A percentile compares a stretch with the other conserved stretches of the same genome.
Evolutionary conservation across 139 green algal genomes (phyloP).

Genomic region (Picochlorum sp.): DNA sequence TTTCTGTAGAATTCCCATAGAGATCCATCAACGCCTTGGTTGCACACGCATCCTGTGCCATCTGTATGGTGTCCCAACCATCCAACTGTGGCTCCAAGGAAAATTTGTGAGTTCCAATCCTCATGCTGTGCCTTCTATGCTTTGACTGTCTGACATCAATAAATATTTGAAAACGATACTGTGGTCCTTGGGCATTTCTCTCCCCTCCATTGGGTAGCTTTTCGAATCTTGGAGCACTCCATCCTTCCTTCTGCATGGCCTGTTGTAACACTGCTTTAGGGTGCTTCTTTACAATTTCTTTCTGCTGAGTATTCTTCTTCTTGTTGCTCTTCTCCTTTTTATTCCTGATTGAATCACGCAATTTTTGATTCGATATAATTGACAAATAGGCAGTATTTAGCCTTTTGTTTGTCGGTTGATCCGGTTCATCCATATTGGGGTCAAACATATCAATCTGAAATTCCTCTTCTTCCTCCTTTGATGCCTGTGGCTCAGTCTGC

Average conservation of each 20-base stretch:
- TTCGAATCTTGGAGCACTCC: conserved; percentile 61
- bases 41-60: conserved; percentile 80
- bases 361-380: conserved; percentile 9
- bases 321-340: conserved; percentile 22
- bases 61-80: conserved; percentile 54
- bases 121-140: neutral
- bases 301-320: neutral
- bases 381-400: conserved; percentile 9
- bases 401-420: neutral
- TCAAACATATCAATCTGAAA: conserved; percentile 36
- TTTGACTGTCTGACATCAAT: conserved; percentile 17
- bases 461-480: conserved; percentile 6
- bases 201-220: conserved; percentile 40
- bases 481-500: neutral
- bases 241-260: conserved; percentile 60
- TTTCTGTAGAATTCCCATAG: neutral
- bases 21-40: conserved; percentile 45
- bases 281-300: conserved; percentile 19
- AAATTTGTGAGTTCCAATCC: conserved; percentile 15
- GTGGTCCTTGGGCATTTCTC: conserved; percentile 7
- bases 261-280: conserved; percentile 78
- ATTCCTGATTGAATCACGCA: neutral
- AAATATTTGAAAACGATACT: conserved; percentile 32
- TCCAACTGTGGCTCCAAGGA: conserved; percentile 41
- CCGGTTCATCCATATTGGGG: conserved; percentile 18